A percentile compares a stretch with the other conserved stretches of the same genome.
These are phyloP conservation scores for Hebeloma cylindrosporum DNA, from an alignment of 768 basidiomycete genomes.

Conservation along the genomic window DNA sequence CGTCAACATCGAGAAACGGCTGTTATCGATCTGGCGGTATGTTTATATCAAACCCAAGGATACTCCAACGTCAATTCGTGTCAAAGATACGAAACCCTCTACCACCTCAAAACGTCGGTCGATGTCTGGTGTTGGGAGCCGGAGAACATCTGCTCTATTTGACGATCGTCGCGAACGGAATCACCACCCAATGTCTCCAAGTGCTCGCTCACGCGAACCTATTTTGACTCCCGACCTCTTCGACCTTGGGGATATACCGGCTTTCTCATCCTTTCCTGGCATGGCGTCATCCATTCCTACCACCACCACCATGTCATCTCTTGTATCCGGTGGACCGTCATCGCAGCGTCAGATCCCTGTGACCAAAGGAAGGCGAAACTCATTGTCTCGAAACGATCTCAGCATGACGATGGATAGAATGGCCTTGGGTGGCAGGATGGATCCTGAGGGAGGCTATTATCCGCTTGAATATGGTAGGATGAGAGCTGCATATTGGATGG, in stretches of 20 bases:
- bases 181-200: slow-evolving; percentile 40
- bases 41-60: slow-evolving; percentile 62
- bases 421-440: slow-evolving; percentile 55
- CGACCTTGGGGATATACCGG: slow-evolving; percentile 41
- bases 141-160: slow-evolving; percentile 40
- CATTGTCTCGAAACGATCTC: slow-evolving; percentile 52
- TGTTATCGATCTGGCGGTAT: slow-evolving; percentile 73
- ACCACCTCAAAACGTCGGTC: slow-evolving; percentile 40
- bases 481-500: slow-evolving; percentile 75
- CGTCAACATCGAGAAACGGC: slow-evolving; percentile 50
- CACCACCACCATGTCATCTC: slow-evolving; percentile 51
- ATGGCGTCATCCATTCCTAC: slow-evolving; percentile 55
- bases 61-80: slow-evolving; percentile 41
- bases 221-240: slow-evolving; percentile 35
- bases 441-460: slow-evolving; percentile 38
- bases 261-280: slow-evolving; percentile 48
- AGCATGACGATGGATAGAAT: slow-evolving; percentile 67
- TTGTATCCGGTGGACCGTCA: slow-evolving; percentile 34
- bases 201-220: slow-evolving; percentile 31
- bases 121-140: slow-evolving; percentile 33
- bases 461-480: slow-evolving; percentile 62
- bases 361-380: slow-evolving; percentile 43
- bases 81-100: slow-evolving; percentile 1
- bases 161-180: slow-evolving; percentile 35
- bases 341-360: slow-evolving; percentile 28